phyloP scores from a whole-genome alignment of 495 filamentous ascomycete genomes.

The Talaromyces liani region DNA sequence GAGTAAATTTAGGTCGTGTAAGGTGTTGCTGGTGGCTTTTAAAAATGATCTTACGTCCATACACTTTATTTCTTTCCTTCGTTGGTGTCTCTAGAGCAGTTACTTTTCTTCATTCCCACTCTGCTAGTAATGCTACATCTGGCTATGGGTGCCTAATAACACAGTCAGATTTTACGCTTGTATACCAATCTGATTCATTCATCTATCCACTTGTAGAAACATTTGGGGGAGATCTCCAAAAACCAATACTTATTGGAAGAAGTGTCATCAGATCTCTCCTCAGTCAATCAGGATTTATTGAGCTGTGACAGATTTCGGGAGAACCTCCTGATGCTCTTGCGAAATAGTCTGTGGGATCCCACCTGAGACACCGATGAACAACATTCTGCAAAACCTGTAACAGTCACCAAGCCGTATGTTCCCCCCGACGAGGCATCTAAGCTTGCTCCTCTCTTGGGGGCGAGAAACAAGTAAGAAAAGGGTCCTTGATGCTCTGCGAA shows the following conservation, averaged over 20 bases:
- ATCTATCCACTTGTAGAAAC: not conserved
- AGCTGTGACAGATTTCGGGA: not conserved
- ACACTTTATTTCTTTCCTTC: conserved; percentile 9
- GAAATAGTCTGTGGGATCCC: not conserved
- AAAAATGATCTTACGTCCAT: conserved; percentile 3
- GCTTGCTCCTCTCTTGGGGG: not conserved
- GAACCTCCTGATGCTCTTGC: not conserved
- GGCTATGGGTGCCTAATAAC: not conserved
- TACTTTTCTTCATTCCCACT: conserved; percentile 1
- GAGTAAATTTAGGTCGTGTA: conserved; percentile 47
- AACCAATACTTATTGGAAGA: not conserved
- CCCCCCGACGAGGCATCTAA: not conserved
- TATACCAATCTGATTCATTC: not conserved
- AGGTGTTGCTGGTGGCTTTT: not conserved
- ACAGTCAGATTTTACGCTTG: not conserved
- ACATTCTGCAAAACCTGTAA: not conserved
- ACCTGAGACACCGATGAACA: not conserved
- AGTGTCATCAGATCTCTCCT: not conserved
- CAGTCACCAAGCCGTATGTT: not conserved
- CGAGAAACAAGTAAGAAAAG: not conserved
- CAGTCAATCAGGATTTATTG: not conserved
- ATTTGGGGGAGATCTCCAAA: not conserved
- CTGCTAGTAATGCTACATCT: not conserved
- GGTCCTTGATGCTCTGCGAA: not conserved
- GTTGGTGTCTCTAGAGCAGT: not conserved